Percentiles rank a stretch among this genome's conserved stretches.
These are phyloP conservation scores for Corynascus novoguineensis DNA, from an alignment of 495 filamentous ascomycete species.

Conservation along the genomic window DNA sequence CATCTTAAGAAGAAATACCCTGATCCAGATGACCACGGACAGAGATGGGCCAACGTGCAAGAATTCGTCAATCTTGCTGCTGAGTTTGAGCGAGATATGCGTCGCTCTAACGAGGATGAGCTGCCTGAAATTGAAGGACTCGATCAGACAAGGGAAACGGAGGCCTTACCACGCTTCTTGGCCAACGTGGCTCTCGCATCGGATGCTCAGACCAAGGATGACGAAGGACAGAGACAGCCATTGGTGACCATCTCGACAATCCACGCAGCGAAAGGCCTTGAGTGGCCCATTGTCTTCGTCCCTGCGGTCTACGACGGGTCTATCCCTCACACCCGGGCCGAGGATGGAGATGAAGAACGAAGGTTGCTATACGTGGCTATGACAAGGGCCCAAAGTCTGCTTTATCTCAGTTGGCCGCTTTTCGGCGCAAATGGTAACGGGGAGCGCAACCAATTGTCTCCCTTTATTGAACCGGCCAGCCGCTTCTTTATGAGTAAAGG, in stretches of 20 bases:
- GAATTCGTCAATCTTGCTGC: constrained; percentile 75
- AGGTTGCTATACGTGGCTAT: constrained; percentile 94
- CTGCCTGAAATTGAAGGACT: constrained; percentile 76
- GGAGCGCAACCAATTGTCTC: constrained; percentile 34
- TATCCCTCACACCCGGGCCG: constrained; percentile 89
- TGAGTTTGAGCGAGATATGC: constrained; percentile 53
- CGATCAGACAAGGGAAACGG: constrained; percentile 61
- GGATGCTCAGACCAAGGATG: constrained; percentile 60
- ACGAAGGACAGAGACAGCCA: constrained; percentile 49
- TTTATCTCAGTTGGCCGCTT: constrained; percentile 84
- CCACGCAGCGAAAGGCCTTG: constrained; percentile 92
- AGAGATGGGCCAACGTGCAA: constrained; percentile 85
- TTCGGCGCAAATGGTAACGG: constrained; percentile 29
- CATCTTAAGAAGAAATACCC: constrained; percentile 65
- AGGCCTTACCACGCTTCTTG: constrained; percentile 72
- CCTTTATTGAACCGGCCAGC: constrained; percentile 35
- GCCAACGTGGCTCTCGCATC: constrained; percentile 84
- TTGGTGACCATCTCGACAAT: constrained; percentile 93
- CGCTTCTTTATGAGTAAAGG: constrained; percentile 39
- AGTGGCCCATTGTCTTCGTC: constrained; percentile 97
- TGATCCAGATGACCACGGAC: constrained; percentile 70
- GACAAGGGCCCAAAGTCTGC: constrained; percentile 84
- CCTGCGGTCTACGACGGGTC: constrained; percentile 86
- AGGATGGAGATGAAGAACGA: constrained; percentile 86
- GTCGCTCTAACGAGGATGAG: constrained; percentile 53